A percentile compares a stretch with the other conserved stretches of the same genome.
Evolutionary conservation across 495 filamentous ascomycete species (phyloP).

Genomic region (Friedmanniomyces endolithicus): DNA sequence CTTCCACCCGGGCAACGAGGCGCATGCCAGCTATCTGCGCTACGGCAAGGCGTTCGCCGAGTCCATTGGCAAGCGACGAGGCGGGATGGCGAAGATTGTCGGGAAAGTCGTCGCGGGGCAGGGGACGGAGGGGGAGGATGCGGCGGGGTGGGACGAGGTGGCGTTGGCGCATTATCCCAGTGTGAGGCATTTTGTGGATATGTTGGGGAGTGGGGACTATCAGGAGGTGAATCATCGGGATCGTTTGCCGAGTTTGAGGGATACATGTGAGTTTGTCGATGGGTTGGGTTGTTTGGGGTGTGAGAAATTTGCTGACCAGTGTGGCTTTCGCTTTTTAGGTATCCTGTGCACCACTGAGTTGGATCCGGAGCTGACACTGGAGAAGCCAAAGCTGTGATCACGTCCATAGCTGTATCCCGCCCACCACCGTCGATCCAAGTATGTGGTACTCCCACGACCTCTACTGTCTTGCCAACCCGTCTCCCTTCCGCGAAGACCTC

Average conservation of each 20-base stretch:
- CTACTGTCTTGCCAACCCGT: too few relatives aligned
- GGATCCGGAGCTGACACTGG: conserved; percentile 25
- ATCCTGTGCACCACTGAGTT: conserved; percentile 51
- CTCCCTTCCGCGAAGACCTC: not conserved
- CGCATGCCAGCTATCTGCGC: conserved; percentile 42
- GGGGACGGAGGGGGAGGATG: conserved; percentile 21
- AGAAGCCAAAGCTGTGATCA: conserved; percentile 16
- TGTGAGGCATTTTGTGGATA: conserved; percentile 50
- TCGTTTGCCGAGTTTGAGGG: conserved; percentile 43
- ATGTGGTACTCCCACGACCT: too few relatives aligned
- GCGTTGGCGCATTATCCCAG: conserved; percentile 57
- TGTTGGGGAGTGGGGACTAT: conserved; percentile 51
- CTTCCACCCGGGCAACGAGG: conserved; percentile 36
- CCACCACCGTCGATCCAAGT: too few relatives aligned
- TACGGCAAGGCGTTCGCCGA: conserved; percentile 48
- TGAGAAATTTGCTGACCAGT: too few relatives aligned
- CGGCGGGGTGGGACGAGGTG: conserved; percentile 42
- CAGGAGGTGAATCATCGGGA: conserved; percentile 48
- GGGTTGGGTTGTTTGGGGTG: too few relatives aligned
- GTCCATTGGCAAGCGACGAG: conserved; percentile 39
- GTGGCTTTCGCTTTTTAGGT: too few relatives aligned
- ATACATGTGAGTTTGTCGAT: too few relatives aligned
- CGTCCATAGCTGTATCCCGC: not conserved
- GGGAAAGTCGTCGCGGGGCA: conserved; percentile 39
- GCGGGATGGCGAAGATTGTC: conserved; percentile 50